Percentiles rank a stretch among this genome's conserved stretches.
phyloP scores from a whole-genome alignment of 2,329 filamentous ascomycete species.

The Calonectria henricotiae region DNA sequence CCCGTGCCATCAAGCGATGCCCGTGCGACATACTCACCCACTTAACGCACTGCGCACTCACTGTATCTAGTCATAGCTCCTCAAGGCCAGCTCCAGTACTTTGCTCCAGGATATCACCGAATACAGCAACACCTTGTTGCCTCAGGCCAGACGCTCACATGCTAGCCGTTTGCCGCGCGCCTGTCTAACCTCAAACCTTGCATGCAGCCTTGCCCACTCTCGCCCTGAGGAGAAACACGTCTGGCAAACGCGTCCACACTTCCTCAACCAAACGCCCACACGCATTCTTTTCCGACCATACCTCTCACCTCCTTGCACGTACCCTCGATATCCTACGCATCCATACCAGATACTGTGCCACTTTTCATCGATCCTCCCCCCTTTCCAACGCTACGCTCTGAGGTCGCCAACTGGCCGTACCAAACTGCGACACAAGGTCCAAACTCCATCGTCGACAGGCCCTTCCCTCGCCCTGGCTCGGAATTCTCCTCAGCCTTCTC shows the following conservation, averaged over 20 bases:
- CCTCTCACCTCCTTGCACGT: conserved; percentile 19
- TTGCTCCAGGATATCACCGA: background rate
- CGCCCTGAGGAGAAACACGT: conserved; percentile 20
- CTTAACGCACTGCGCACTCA: background rate
- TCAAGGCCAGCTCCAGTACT: background rate
- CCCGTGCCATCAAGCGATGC: background rate
- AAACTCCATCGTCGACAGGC: conserved; percentile 1
- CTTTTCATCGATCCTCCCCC: conserved; percentile 14
- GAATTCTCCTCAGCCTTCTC: conserved; percentile 21
- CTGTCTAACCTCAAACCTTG: conserved; percentile 24
- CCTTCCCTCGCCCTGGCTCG: conserved; percentile 6
- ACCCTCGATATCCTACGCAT: conserved; percentile 19
- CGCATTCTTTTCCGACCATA: conserved; percentile 26
- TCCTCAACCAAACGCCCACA: conserved; percentile 14
- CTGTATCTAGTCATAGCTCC: background rate
- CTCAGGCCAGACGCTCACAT: conserved; percentile 33
- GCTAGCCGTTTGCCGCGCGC: conserved; percentile 19
- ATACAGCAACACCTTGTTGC: background rate
- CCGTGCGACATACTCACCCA: conserved; percentile 1
- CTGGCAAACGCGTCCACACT: conserved; percentile 18
- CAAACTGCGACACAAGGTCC: conserved; percentile 21
- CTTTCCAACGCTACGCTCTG: background rate
- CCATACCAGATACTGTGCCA: conserved; percentile 30
- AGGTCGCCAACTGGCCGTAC: background rate
- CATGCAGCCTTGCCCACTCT: conserved; percentile 27